Evolutionary conservation across 208 protist genomes (phyloP).

Genomic region (Novymonas esmeraldas): DNA sequence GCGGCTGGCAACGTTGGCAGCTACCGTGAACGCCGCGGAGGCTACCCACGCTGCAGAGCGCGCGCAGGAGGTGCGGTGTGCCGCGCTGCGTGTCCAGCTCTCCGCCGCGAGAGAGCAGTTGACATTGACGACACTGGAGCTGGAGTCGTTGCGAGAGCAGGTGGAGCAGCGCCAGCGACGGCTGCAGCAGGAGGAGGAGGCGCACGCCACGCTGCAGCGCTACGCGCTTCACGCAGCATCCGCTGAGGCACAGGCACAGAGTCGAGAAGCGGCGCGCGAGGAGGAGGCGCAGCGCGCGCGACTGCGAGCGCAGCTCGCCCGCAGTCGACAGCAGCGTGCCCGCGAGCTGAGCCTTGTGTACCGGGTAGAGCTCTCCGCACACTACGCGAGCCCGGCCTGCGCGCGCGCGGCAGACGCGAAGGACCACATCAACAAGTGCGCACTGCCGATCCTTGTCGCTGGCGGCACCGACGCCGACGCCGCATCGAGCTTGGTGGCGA

Average conservation of each 20-base stretch:
- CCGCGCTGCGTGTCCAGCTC: slow-evolving; percentile 39
- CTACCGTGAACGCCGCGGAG: slow-evolving; percentile 26
- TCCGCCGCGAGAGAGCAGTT: slow-evolving; percentile 36
- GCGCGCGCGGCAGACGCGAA: slow-evolving; percentile 28
- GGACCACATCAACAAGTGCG: slow-evolving; percentile 32
- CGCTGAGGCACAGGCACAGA: not conserved
- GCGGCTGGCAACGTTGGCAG: slow-evolving; percentile 25
- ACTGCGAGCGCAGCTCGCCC: slow-evolving; percentile 42
- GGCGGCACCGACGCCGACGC: slow-evolving; percentile 19
- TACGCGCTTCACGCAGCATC: slow-evolving; percentile 1
- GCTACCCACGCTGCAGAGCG: slow-evolving; percentile 3
- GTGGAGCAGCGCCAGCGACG: slow-evolving; percentile 31
- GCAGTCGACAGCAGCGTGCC: slow-evolving; percentile 18
- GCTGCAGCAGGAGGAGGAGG: slow-evolving; percentile 31
- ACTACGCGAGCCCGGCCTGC: slow-evolving; percentile 26
- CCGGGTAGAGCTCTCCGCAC: slow-evolving; percentile 31
- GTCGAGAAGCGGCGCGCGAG: slow-evolving; percentile 3
- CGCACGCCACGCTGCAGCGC: slow-evolving; percentile 24
- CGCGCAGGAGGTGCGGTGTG: slow-evolving; percentile 27
- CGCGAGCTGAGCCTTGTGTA: slow-evolving; percentile 40
- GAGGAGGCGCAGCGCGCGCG: slow-evolving; percentile 38
- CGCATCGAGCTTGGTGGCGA: slow-evolving; percentile 29
- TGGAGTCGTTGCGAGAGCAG: slow-evolving; percentile 37
- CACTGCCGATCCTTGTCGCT: slow-evolving; percentile 24
- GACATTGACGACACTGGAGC: slow-evolving; percentile 29